A percentile compares a stretch with the other conserved stretches of the same genome.
Evolutionary conservation across 768 basidiomycete genomes (phyloP).

Genomic region (Leccinum truebloodii): DNA sequence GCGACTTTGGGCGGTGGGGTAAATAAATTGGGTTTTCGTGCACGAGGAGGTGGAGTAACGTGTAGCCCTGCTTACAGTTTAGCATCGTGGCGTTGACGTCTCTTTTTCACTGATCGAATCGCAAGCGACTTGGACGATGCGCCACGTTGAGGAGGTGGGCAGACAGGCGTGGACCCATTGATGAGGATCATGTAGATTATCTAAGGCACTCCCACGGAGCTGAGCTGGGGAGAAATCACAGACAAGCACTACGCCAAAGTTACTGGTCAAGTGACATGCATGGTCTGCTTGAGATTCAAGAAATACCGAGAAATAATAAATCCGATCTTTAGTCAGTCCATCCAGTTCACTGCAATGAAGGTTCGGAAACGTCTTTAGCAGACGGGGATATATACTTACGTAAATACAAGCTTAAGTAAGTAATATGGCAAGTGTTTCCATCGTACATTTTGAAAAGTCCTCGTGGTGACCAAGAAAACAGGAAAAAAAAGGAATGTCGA

Average conservation of each 20-base stretch:
- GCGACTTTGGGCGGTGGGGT: constrained; percentile 43
- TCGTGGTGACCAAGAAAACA: background rate
- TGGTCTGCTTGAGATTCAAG: no score
- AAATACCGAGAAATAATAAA: no score
- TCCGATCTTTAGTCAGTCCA: no score
- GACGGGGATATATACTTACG: constrained; percentile 1
- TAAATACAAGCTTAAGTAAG: constrained; percentile 10
- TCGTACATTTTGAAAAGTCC: constrained; percentile 11
- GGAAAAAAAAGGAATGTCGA: constrained; percentile 10
- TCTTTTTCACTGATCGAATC: background rate
- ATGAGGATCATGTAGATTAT: background rate
- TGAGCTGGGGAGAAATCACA: no score
- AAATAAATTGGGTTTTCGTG: constrained; percentile 1
- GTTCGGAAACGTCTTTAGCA: background rate
- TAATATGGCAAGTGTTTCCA: constrained; percentile 4
- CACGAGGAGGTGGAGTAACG: background rate
- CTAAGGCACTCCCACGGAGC: background rate
- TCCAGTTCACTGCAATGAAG: no score
- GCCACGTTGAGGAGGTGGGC: no score
- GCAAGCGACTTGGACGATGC: background rate
- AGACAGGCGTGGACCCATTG: background rate
- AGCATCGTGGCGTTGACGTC: constrained; percentile 22
- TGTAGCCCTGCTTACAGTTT: constrained; percentile 28
- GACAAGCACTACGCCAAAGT: no score
- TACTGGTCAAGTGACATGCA: no score